Base-by-base conservation (phyloP, 768 basidiomycete species). In the Serendipita indica region DNA sequence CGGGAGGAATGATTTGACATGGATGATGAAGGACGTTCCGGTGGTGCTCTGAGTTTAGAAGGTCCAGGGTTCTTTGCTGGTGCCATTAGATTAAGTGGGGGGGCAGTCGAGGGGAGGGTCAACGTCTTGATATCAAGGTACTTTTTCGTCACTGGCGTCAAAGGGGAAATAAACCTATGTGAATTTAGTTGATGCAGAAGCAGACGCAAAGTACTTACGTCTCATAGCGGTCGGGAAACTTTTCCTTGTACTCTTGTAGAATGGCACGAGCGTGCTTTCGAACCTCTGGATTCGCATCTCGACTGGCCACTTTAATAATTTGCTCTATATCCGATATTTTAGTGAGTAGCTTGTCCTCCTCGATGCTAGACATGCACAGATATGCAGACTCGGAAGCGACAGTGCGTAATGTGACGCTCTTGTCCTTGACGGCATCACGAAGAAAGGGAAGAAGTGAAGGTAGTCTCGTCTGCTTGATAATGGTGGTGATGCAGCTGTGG, bases 191-290 rank as follows among this genome's bases (percentile, higher is more conserved):
- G 7, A 54, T 28, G n/a, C 25, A 35, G 37, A 16, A 14, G 20
- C n/a, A 25, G 27, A 33, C 54, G 18, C n/a, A 25, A 28, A 57
- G n/a, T 12, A 60, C 65, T 32, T 46, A 67, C 66, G 25, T 57
- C 39, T 60, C 62, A n/a, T 66, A 60, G 3, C 65, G 54, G 14
- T 65, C 65, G 10, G 67, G 64, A 58, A 62, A 67, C 6, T 61
- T 56, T 37, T 62, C 56, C 25, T 41, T 56, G 59, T 64, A 67
- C 18, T 37, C 33, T 45, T 57, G 62, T 59, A 62, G 65, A 14
- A 65, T 69, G 39, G 74, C 69, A 72, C 78, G 77, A 22, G 60
- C 60, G 12, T 61, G 27, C 57, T 66, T 64, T 18, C 67, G 41
- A 27, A 64, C 64, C 16, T 67, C 64, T 18, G 65, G 62, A 56